phyloP scores from a whole-genome alignment of 306 rosid species.

The Morella rubra region DNA sequence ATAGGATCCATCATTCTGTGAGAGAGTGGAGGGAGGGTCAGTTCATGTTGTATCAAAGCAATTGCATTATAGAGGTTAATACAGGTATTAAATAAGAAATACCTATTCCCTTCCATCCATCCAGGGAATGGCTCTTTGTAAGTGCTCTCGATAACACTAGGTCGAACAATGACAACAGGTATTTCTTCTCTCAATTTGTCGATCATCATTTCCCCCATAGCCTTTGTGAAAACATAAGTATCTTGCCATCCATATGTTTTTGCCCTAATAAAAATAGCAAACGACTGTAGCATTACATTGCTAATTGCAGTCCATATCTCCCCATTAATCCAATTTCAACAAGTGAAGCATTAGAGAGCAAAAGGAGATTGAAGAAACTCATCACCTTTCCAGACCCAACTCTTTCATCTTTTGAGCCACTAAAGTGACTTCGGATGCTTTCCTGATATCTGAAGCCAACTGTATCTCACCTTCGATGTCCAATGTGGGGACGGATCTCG shows the following conservation, averaged over 20 bases:
- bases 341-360: not conserved
- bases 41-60: constrained; percentile 20
- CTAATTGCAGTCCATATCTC: not conserved
- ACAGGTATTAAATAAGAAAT: not conserved
- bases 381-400: constrained; percentile 71
- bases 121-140: constrained; percentile 88
- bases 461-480: constrained; percentile 74
- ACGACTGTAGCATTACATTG: constrained; percentile 19
- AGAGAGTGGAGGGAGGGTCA: constrained; percentile 6
- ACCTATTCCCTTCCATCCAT: constrained; percentile 99
- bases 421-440: constrained; percentile 44
- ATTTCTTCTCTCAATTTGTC: constrained; percentile 73
- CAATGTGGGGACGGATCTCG: constrained; percentile 41
- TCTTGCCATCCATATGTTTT: constrained; percentile 89
- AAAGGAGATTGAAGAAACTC: not conserved
- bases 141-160: constrained; percentile 97
- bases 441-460: constrained; percentile 48
- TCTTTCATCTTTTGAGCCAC: constrained; percentile 79
- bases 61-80: constrained; percentile 8
- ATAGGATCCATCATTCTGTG: constrained; percentile 94
- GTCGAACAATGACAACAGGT: constrained; percentile 82
- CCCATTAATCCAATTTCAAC: not conserved
- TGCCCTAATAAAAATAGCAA: constrained; percentile 52
- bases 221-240: constrained; percentile 94
- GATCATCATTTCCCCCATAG: constrained; percentile 98